Evolutionary conservation across 768 basidiomycete species (phyloP).

Genomic region (Trametes coccinea): DNA sequence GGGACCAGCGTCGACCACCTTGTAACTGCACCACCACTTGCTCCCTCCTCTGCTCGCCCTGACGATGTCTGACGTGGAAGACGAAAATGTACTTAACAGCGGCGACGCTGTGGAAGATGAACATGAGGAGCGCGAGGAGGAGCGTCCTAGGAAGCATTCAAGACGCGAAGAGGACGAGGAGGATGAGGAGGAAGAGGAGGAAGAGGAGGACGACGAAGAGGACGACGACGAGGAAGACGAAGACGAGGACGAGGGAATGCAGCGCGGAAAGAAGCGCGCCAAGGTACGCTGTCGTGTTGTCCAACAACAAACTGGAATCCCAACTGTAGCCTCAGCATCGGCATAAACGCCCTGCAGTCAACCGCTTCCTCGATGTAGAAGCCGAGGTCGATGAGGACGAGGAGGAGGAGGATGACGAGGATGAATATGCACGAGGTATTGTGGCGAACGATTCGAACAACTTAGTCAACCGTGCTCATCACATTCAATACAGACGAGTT

Average conservation of each 20-base stretch:
- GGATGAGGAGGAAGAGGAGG: conserved; percentile 41
- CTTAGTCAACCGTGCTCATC: background rate
- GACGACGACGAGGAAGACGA: conserved; percentile 30
- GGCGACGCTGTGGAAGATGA: conserved; percentile 18
- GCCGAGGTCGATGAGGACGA: conserved; percentile 97
- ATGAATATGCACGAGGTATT: conserved; percentile 57
- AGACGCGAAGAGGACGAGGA: conserved; percentile 41
- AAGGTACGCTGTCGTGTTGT: conserved; percentile 46
- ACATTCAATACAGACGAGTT: conserved; percentile 54
- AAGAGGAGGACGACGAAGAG: conserved; percentile 53
- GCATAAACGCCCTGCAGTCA: conserved; percentile 63
- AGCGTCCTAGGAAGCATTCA: conserved; percentile 41
- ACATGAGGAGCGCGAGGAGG: conserved; percentile 43
- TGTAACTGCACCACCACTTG: conserved; percentile 3
- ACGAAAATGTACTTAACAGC: conserved; percentile 31
- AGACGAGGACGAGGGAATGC: conserved; percentile 49
- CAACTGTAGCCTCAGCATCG: conserved; percentile 41
- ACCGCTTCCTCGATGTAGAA: conserved; percentile 93
- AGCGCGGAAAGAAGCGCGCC: conserved; percentile 55
- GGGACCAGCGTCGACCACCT: background rate
- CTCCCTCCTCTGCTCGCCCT: background rate
- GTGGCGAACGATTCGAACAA: conserved; percentile 31
- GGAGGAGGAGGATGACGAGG: conserved; percentile 89
- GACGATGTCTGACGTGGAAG: conserved; percentile 28
- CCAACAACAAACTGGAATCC: conserved; percentile 4